Base-by-base conservation (phyloP, 2,329 filamentous ascomycete species). In the Cercospora beticola region DNA sequence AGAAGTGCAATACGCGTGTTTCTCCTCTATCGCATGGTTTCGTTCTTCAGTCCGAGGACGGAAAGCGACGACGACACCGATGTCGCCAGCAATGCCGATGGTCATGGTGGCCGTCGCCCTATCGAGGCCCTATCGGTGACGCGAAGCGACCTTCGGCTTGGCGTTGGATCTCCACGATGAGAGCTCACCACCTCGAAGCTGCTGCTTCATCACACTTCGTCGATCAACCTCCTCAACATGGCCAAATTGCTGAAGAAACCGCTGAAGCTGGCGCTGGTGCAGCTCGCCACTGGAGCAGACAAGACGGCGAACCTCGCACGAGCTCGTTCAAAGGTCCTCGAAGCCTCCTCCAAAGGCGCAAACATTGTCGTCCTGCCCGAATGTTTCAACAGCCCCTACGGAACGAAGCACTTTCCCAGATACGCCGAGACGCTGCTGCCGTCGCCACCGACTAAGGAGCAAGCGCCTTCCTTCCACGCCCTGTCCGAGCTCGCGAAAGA, bases 361-460 rank as follows among this genome's bases (percentile, higher is more conserved):
- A 89, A 91, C 67, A 89, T 99, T 68, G 90, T 98, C 72, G 93
- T 98, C 36, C 87, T 99, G 18, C 94, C 94, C 40, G 95, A 99
- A 83, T 99, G 95, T 86, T 99, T 99, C 88, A 99, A 99, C 84
- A 96, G 92, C 52, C 95, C 95, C 8, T 99, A 99, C 81, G 95
- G 95, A 73, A 93, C 89, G 73, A 86, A 93, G 77, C 94, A 90
- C 85, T 99, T 99, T 82, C 90, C 94, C 64, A 87, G 89, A 70
- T 98, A 98, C 80, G 94, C 95, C 73, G 95, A 99, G 82, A 90
- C 88, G 1, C 89, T 98, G n/a, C 84, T 87, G 0, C 92, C 93
- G 0, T 90, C 89, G 3, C 92, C 93, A 30, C 92, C 93, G 0
- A 83, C 89, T 3, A 79, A 83, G 69, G 86, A 88, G 57, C 87